Conservation (phyloP, 2,329 filamentous ascomycete genomes). For the Coleophoma cylindrospora region DNA sequence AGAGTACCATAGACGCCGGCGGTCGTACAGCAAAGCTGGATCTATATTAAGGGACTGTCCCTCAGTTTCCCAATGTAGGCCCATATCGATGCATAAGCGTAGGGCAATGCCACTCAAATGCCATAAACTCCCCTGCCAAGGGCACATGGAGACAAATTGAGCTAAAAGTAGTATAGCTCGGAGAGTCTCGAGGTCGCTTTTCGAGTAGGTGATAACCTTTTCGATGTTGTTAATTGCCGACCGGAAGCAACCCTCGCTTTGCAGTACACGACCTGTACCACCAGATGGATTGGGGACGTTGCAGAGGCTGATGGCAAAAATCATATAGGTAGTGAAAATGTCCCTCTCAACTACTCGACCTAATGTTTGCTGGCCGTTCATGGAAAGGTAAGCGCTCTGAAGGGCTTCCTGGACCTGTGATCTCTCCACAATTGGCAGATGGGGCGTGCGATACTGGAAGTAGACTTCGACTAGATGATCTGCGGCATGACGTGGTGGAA, state of each 20-base stretch:
- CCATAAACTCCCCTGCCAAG: conserved; percentile 28
- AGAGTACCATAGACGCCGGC: conserved; percentile 22
- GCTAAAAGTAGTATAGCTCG: conserved; percentile 25
- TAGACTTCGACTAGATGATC: conserved; percentile 28
- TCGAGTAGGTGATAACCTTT: conserved; percentile 24
- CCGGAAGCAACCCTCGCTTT: conserved; percentile 30
- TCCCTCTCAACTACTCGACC: too few species aligned
- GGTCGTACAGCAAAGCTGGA: conserved; percentile 18
- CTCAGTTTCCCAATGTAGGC: conserved; percentile 25
- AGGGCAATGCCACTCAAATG: conserved; percentile 28
- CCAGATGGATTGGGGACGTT: conserved; percentile 15
- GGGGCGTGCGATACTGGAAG: conserved; percentile 28
- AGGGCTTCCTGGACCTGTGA: too few species aligned
- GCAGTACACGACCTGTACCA: conserved; percentile 17
- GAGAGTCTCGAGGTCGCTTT: conserved; percentile 27
- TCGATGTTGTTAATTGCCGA: conserved; percentile 26
- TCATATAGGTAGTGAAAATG: conserved; percentile 26
- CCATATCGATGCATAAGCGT: conserved; percentile 27
- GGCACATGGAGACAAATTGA: conserved; percentile 27
- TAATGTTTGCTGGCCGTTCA: too few species aligned
- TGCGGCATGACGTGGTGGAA: conserved; percentile 28
- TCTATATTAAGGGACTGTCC: conserved; percentile 15
- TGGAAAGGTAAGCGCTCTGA: too few species aligned
- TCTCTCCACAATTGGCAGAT: conserved; percentile 20
- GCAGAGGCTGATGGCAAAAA: conserved; percentile 27